Evolutionary conservation across 129 eudicot species (phyloP), one percentile per base, ranked within the genome.

Genomic region (Artemisia tridentata): DNA sequence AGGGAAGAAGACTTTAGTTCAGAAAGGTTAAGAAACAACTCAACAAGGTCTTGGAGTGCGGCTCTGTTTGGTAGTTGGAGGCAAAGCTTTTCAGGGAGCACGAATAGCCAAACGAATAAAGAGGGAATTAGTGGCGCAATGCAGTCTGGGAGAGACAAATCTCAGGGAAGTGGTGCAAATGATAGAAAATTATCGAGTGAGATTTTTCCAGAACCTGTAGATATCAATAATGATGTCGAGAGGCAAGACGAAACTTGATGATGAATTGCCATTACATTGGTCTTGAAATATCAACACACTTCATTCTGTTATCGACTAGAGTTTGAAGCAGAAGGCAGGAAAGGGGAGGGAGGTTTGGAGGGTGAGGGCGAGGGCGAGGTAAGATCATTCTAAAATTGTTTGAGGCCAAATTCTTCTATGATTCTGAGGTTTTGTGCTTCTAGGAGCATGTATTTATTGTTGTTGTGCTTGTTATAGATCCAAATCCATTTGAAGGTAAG

Each of bases 51-150:
- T 5, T 88, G 95, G 97, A 84, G 84, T 56, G 86, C 88, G 9
- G 89, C 91, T 58, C 65, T 88, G 20, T 88, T 91, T 69, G 91
- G 95, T 14, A 91, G 97, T 54, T 91, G 97, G 97, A 80, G 80
- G 43, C 89, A 78, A 19, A 88, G 95, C 77, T 87, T 87, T 20
- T 88, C 91, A 1, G 97, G 88, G 16, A 74, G 90, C 19, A 71
- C 81, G 3, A 61, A 67, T 50, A 47, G 68, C 14, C 76, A 81
- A 60, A 76, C 83, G 8, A 79, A 48, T 3, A 78, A 63, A 75
- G 88, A 85, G 21, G 71, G 81, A 46, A 65, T 48, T 5, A 65
- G 70, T 47, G 85, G 80, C 12, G 25, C 76, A 23, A 78, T 70
- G 71, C 84, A 73, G 63, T 31, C 78, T 1, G 86, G 80, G 55